These are phyloP conservation scores for Paraglomus brasilianum DNA, from an alignment of 192 early-diverging fungal species.

Conservation along the genomic window DNA sequence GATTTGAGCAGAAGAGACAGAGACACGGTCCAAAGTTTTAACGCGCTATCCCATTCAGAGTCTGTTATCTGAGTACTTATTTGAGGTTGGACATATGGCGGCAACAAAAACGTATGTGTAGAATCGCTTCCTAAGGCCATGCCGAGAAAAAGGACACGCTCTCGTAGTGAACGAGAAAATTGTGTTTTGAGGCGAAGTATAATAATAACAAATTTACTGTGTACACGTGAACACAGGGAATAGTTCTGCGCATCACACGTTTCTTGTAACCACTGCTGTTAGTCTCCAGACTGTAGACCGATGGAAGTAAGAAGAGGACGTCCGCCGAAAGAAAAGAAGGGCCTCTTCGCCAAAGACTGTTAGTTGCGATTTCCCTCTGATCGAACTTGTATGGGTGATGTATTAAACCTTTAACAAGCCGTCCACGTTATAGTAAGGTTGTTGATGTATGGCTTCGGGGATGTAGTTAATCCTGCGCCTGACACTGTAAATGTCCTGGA, in stretches of 20 bases:
- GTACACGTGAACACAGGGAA: too few relatives aligned
- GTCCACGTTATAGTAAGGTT: conserved; percentile 50
- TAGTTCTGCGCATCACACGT: too few relatives aligned
- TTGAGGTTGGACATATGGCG: background rate
- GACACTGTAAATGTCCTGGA: conserved; percentile 84
- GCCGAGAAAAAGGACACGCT: background rate
- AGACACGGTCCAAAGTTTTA: background rate
- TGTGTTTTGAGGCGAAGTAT: background rate
- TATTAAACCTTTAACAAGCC: background rate
- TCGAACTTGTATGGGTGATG: background rate
- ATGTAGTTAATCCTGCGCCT: conserved; percentile 68
- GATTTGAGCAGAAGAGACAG: conserved; percentile 5
- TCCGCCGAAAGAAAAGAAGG: conserved; percentile 20
- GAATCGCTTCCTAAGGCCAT: too few relatives aligned
- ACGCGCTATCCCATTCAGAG: background rate
- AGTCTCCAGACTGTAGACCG: background rate
- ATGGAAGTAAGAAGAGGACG: conserved; percentile 8
- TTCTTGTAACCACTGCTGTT: too few relatives aligned
- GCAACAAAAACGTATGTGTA: background rate
- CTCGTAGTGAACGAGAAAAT: background rate
- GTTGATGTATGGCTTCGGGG: conserved; percentile 88
- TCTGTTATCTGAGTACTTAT: background rate
- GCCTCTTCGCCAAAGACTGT: conserved; percentile 45
- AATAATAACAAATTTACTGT: too few relatives aligned
- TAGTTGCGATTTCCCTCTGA: background rate